Base-by-base conservation (phyloP, 148 eudicot genomes). In the Silene uniflora region DNA sequence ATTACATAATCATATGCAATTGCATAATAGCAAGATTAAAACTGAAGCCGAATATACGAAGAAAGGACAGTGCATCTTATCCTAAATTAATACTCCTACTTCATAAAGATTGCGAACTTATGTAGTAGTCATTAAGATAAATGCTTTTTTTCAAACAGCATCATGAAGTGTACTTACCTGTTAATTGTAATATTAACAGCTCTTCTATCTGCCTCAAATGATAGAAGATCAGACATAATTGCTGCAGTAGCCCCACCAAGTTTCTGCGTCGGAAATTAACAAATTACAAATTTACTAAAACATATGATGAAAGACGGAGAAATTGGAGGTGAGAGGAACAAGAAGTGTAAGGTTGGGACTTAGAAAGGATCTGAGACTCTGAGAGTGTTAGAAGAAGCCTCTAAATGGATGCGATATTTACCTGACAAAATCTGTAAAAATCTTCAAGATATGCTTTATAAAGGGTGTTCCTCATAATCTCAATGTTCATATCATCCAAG, bases 401-500 rank as follows among this genome's bases (percentile, higher is more conserved):
- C 65, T 62, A 69, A 10, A 19, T 42, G 56, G 18, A 42, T 69
- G 18, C 24, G 9, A 44, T 47, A 72, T 56, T n/a, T 54, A 92
- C 98, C 92, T 92, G 96, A 75, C 98, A 95, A 76, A 92, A 95
- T 81, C 86, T 85, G 82, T 95, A 90, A 81, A 95, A 95, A 78
- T 95, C 98, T 79, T 95, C 98, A 47, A 95, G 97, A 81, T 95
- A 95, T 76, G 98, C 98, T 80, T 95, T 95, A 85, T 95, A 95
- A 17, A 95, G 90, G 54, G 98, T 92, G 80, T 95, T 95, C 85
- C 98, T 88, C 98, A 95, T 95, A 76, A 95, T 95, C 79, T 95
- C 98, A 73, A 95, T 95, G 90, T 95, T 95, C 98, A 95, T 95
- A 82, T 95, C 98, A 86, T 95, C 98, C 89, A 95, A 85, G 82